Percentiles rank a stretch among this genome's conserved stretches.
Conservation (phyloP, 768 basidiomycete genomes). For the Russula foetens region DNA sequence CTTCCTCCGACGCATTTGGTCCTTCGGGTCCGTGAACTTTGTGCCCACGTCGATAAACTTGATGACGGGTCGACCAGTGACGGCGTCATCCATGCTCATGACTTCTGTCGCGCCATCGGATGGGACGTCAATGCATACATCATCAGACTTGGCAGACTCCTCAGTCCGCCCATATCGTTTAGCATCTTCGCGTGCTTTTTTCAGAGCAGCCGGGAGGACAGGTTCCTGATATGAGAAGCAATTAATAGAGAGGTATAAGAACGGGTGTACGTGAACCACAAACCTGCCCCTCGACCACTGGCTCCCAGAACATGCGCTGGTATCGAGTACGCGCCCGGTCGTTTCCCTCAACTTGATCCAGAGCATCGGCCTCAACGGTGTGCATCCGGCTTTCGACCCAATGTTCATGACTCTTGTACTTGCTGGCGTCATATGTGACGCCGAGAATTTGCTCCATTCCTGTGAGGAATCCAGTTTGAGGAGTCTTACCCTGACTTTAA, state of each 20-base stretch:
- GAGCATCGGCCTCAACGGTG: conserved; percentile 50
- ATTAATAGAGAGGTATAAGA: background rate
- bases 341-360: conserved; percentile 49
- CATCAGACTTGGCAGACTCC: conserved; percentile 33
- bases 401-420: conserved; percentile 9
- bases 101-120: conserved; percentile 7
- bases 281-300: conserved; percentile 63
- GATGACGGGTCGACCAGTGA: conserved; percentile 44
- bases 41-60: conserved; percentile 70
- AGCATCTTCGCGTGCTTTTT: conserved; percentile 37
- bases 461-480: conserved; percentile 72
- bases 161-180: conserved; percentile 29
- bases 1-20: conserved; percentile 41
- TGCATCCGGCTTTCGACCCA: conserved; percentile 34
- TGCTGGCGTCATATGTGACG: conserved; percentile 30
- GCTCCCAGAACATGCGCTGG: conserved; percentile 73
- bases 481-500: conserved; percentile 40
- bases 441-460: conserved; percentile 81
- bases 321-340: conserved; percentile 54
- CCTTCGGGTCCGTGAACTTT: conserved; percentile 54
- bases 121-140: conserved; percentile 29
- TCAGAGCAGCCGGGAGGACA: conserved; percentile 48
- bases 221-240: conserved; percentile 42
- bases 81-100: conserved; percentile 4
- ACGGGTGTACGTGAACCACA: conserved; percentile 19